Base-by-base conservation (phyloP, 139 green algal genomes). In the Chlorella vulgaris region DNA sequence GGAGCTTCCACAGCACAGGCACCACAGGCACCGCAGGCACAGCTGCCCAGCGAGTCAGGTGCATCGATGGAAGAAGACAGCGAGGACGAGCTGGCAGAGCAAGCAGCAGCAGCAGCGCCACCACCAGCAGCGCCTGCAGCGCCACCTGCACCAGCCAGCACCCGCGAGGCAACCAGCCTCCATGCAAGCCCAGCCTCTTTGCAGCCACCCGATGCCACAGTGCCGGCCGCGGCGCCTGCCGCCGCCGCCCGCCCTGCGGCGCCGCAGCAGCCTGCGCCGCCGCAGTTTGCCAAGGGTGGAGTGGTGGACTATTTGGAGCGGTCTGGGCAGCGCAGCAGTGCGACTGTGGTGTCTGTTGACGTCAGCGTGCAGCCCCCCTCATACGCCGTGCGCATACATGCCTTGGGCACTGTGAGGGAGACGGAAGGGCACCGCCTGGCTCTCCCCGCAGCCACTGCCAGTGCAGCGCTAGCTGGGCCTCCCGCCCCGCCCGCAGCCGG, bases 331-430 rank as follows among this genome's bases (percentile, higher is more conserved):
- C 67, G 75, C 58, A 70, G 43, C 33, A 7, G 66, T 22, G 68
- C 76, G 10, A 84, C 69, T 2, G 76, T 80, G 8, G 55, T 76
- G 43, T 42, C 21, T 0, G 76, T 87, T 24, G 80, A 85, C 35
- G 5, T 76, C 65, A 70, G 38, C 58, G 58, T 75, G 40, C 71
- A 61, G 15, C 76, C 83, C 8, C 68, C 68, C 68, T 84, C 76
- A 0, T 86, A 80, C 33, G 70, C 76, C n/a, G 43, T 83, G 18
- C 55, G 69, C 26, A 62, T 85, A 40, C 70, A 81, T 24, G 40
- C 70, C 3, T 31, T 62, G n/a, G 70, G 40, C 26, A 85, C 40
- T 4, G 76, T 78, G 53, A 38, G 80, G 39, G 80, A 85, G 70
- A 85, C 80, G 29, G 80, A 85, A 33, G 80, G 13, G 29, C 58